These are phyloP conservation scores for Phytopythium montanum DNA, from an alignment of 352 stramenopile species.

Conservation along the genomic window DNA sequence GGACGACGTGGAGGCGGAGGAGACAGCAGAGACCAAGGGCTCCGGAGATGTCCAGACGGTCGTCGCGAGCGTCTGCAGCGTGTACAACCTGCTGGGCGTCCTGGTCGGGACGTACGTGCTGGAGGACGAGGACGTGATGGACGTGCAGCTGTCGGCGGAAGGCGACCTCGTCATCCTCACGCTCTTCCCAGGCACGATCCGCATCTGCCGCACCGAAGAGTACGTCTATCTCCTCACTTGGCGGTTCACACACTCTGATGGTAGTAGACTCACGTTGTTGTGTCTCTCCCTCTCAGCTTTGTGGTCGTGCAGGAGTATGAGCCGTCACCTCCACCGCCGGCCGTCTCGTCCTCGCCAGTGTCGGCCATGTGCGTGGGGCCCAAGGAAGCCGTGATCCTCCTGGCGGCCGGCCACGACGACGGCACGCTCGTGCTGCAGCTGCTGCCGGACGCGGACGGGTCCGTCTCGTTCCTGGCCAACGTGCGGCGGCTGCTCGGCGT, in stretches of 20 bases:
- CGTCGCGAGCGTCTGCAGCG: conserved; percentile 37
- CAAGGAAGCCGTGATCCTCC: conserved; percentile 72
- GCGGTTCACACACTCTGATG: not conserved
- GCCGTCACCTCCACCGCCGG: conserved; percentile 8
- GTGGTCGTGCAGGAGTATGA: conserved; percentile 72
- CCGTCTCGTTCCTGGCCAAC: conserved; percentile 69
- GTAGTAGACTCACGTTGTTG: conserved; percentile 10
- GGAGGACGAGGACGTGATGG: conserved; percentile 35
- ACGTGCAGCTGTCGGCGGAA: conserved; percentile 59
- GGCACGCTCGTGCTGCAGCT: conserved; percentile 75
- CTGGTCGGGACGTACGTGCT: conserved; percentile 47
- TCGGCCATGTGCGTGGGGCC: conserved; percentile 66
- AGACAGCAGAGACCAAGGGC: not conserved
- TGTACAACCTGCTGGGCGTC: conserved; percentile 70
- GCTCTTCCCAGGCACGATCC: conserved; percentile 34
- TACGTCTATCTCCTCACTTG: conserved; percentile 30
- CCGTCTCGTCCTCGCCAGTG: conserved; percentile 27
- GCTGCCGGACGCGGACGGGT: conserved; percentile 77
- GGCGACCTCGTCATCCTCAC: conserved; percentile 74
- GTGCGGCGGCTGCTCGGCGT: conserved; percentile 72
- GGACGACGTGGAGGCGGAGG: not conserved
- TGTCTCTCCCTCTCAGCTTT: conserved; percentile 53
- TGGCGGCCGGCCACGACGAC: conserved; percentile 62
- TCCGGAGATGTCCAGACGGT: not conserved
- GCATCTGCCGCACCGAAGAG: conserved; percentile 79